Evolutionary conservation across 1,139 yeast genomes (phyloP).

Genomic region (Geotrichum fermentans): DNA sequence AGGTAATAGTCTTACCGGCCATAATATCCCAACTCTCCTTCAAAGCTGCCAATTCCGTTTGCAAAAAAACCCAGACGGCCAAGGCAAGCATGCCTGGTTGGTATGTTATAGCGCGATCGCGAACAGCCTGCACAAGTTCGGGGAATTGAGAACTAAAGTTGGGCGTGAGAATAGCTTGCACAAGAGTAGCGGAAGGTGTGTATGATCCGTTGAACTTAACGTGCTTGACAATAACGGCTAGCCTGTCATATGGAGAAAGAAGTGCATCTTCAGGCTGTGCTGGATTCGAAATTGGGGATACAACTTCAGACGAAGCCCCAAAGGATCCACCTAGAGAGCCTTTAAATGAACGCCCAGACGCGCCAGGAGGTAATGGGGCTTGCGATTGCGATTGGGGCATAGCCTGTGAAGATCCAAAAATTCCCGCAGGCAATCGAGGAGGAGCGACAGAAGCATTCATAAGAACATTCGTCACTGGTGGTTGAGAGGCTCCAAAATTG

Average conservation of each 20-base stretch:
- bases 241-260: background rate
- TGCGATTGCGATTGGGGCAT: background rate
- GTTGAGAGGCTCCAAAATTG: no score
- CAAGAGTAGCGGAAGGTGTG: background rate
- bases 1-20: constrained; percentile 1
- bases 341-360: background rate
- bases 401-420: background rate
- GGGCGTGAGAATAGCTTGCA: background rate
- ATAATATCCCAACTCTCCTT: constrained; percentile 8
- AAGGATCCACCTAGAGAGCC: background rate
- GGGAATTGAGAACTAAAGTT: background rate
- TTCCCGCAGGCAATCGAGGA: background rate
- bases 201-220: constrained; percentile 15
- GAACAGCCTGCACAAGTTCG: background rate
- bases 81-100: background rate
- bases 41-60: background rate
- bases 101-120: background rate
- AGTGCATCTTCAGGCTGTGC: background rate
- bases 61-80: constrained; percentile 5
- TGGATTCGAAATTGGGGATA: background rate
- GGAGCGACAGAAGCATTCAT: background rate
- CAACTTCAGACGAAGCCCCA: background rate
- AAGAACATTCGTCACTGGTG: background rate
- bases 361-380: background rate
- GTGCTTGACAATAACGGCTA: constrained; percentile 2